These are phyloP conservation scores for Aspergillus sp. DNA, from an alignment of 2,329 filamentous ascomycete species.

Conservation along the genomic window DNA sequence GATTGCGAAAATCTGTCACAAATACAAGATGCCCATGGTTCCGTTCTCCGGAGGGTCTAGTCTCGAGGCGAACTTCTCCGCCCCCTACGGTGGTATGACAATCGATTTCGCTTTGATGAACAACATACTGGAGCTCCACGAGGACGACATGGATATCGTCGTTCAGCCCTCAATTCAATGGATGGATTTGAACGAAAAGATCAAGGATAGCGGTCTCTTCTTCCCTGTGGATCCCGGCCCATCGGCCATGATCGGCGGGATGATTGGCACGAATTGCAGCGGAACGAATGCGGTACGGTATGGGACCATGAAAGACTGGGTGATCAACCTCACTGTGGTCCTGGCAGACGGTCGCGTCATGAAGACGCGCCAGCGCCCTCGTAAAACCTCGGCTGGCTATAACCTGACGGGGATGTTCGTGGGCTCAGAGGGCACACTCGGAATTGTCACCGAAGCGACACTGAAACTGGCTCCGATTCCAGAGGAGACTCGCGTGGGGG, in stretches of 20 bases:
- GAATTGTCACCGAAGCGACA: conserved; percentile 68
- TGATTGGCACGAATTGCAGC: conserved; percentile 68
- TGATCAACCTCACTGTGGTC: conserved; percentile 69
- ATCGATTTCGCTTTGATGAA: conserved; percentile 91
- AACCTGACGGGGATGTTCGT: conserved; percentile 69
- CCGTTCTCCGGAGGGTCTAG: conserved; percentile 84
- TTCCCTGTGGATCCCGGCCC: conserved; percentile 88
- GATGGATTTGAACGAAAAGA: conserved; percentile 80
- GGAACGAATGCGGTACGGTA: conserved; percentile 63
- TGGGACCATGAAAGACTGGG: conserved; percentile 75
- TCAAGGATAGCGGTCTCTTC: conserved; percentile 74
- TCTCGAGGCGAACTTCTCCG: conserved; percentile 86
- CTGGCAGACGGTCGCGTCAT: conserved; percentile 67
- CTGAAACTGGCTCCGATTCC: conserved; percentile 67
- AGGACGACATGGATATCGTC: conserved; percentile 87
- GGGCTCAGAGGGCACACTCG: conserved; percentile 69
- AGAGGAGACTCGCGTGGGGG: conserved; percentile 63
- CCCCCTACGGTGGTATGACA: conserved; percentile 80
- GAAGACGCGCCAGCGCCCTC: conserved; percentile 65
- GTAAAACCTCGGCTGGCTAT: conserved; percentile 70
- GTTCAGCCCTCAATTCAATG: conserved; percentile 91
- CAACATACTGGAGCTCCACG: conserved; percentile 72
- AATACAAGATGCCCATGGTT: conserved; percentile 78
- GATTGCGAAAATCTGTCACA: conserved; percentile 71
- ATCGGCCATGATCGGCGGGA: conserved; percentile 56